Evolutionary conservation across 2,329 filamentous ascomycete genomes (phyloP).

Genomic region (Alternaria consortialis): DNA sequence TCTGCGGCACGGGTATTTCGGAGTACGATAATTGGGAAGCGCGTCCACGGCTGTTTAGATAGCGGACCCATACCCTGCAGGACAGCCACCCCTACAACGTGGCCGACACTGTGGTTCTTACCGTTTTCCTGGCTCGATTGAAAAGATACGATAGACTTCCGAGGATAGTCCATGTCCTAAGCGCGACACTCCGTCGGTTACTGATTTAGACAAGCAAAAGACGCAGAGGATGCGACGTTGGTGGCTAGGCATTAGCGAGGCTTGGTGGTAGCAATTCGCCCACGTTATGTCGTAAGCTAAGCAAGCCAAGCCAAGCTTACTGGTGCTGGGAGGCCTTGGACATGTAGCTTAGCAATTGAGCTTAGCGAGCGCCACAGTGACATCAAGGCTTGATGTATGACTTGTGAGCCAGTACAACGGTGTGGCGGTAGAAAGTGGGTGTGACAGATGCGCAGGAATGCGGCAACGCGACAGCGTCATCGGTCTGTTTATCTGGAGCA

Average conservation of each 20-base stretch:
- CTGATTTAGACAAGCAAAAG: constrained; percentile 4
- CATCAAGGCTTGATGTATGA: constrained; percentile 7
- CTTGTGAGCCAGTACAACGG: constrained; percentile 2
- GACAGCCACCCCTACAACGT: neutral
- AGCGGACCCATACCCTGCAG: neutral
- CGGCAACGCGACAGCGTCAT: neutral
- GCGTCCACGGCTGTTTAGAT: neutral
- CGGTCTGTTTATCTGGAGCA: neutral
- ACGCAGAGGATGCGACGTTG: neutral
- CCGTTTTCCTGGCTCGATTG: neutral
- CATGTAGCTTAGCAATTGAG: constrained; percentile 11
- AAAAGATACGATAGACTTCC: neutral
- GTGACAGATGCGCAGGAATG: neutral
- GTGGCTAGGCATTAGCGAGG: constrained; percentile 9
- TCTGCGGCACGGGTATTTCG: neutral
- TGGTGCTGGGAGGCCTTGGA: constrained; percentile 7
- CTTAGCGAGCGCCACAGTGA: constrained; percentile 18
- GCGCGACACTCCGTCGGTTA: neutral
- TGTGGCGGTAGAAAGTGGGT: neutral
- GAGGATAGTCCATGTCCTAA: neutral
- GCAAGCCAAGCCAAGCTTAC: constrained; percentile 20
- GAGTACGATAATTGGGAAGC: constrained; percentile 3
- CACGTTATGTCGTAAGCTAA: constrained; percentile 13
- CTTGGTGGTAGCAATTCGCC: constrained; percentile 11
- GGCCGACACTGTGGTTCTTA: neutral